A percentile compares a stretch with the other conserved stretches of the same genome.
phyloP scores from a whole-genome alignment of 768 basidiomycete species.

The Psilocybe cyanescens region DNA sequence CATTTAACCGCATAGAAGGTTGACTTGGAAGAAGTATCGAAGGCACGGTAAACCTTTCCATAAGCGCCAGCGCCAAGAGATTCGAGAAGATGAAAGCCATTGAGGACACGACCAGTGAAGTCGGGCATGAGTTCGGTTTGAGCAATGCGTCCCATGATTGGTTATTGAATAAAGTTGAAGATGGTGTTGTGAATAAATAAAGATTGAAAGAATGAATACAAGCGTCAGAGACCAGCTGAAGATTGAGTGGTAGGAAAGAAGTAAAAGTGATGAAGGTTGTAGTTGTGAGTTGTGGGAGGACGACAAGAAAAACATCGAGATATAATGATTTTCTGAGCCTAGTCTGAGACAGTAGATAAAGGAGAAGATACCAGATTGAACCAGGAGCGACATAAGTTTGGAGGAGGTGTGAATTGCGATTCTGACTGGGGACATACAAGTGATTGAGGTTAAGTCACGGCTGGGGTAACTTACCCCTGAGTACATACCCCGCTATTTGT shows the following conservation, averaged over 20 bases:
- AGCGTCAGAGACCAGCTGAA: constrained; percentile 22
- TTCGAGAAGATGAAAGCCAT: constrained; percentile 62
- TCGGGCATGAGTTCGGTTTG: constrained; percentile 51
- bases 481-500: constrained; percentile 14
- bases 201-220: constrained; percentile 21
- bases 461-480: not conserved
- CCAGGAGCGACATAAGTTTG: not conserved
- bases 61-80: constrained; percentile 77
- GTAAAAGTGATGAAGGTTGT: constrained; percentile 2
- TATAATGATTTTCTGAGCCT: not conserved
- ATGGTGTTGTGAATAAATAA: constrained; percentile 13
- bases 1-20: constrained; percentile 77
- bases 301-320: not conserved
- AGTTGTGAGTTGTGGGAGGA: not conserved
- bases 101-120: constrained; percentile 52
- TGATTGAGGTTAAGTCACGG: not conserved
- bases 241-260: constrained; percentile 14
- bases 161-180: constrained; percentile 20
- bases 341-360: not conserved
- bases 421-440: too few species aligned
- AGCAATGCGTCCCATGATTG: constrained; percentile 41
- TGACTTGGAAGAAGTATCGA: constrained; percentile 49
- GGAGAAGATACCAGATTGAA: not conserved
- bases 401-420: not conserved
- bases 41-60: constrained; percentile 76